Conservation (phyloP, 495 filamentous ascomycete species). For the Mytilinidion resinicola region DNA sequence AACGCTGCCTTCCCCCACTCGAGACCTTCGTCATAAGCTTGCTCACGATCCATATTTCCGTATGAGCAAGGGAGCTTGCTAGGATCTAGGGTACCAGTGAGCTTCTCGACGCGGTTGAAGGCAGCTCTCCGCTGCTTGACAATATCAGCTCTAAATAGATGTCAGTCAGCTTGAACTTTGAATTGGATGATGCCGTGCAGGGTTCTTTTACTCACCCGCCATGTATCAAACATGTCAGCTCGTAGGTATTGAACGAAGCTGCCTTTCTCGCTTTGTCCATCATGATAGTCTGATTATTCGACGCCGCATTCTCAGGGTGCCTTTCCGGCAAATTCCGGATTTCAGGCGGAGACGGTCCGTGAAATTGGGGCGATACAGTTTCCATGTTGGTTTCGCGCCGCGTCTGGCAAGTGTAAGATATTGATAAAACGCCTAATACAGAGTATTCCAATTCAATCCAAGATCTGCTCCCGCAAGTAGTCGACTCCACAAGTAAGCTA, state of each 20-base stretch:
- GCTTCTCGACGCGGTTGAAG: constrained; percentile 8
- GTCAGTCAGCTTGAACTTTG: neutral
- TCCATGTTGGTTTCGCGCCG: too few species aligned
- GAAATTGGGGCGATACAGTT: too few species aligned
- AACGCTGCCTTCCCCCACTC: constrained; percentile 10
- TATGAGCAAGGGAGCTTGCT: constrained; percentile 6
- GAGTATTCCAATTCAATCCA: too few species aligned
- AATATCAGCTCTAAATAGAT: neutral
- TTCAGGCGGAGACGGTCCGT: too few species aligned
- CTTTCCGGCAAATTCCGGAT: too few species aligned
- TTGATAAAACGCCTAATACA: too few species aligned
- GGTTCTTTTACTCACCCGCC: constrained; percentile 1
- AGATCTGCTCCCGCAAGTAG: too few species aligned
- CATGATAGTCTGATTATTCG: neutral
- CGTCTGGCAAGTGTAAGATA: too few species aligned
- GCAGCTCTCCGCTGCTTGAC: constrained; percentile 7
- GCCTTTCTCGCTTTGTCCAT: constrained; percentile 1
- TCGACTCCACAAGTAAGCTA: too few species aligned
- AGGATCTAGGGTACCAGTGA: neutral
- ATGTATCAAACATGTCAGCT: constrained; percentile 9
- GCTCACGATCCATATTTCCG: constrained; percentile 5
- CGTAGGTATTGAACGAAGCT: constrained; percentile 3
- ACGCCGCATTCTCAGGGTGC: neutral
- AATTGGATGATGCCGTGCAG: neutral
- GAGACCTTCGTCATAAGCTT: constrained; percentile 10